Evolutionary conservation across 2,329 filamentous ascomycete species (phyloP).

Genomic region (Calonectria pseudoturangicola): DNA sequence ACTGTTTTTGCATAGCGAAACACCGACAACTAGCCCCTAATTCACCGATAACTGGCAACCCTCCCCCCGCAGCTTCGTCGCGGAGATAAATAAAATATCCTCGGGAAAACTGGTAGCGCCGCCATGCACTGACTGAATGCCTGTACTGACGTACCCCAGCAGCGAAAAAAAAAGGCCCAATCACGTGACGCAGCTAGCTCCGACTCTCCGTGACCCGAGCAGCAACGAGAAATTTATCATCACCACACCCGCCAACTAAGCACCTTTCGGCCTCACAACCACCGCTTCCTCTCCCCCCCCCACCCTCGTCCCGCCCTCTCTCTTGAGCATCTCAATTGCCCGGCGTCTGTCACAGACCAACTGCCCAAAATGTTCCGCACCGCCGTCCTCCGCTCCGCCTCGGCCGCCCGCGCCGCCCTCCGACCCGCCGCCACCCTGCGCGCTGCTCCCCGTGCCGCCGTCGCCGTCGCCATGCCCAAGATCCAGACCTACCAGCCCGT

Average conservation of each 20-base stretch:
- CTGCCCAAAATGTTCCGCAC: conserved; percentile 86
- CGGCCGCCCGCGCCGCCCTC: conserved; percentile 74
- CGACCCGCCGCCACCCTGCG: conserved; percentile 69
- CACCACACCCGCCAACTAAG: conserved; percentile 50
- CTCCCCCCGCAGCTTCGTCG: conserved; percentile 4
- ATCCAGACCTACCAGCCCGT: conserved; percentile 80
- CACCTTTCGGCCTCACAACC: conserved; percentile 36
- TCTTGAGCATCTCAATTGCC: conserved; percentile 41
- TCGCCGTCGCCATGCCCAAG: conserved; percentile 76
- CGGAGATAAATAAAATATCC: conserved; percentile 36
- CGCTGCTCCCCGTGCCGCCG: conserved; percentile 77
- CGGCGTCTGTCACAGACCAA: conserved; percentile 31
- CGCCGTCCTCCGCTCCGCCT: conserved; percentile 86
- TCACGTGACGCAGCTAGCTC: conserved; percentile 59
- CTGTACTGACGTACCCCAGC: conserved; percentile 44
- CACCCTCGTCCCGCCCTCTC: conserved; percentile 1
- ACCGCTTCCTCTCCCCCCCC: conserved; percentile 40
- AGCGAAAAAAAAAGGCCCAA: background rate
- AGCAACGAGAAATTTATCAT: conserved; percentile 69
- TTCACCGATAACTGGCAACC: background rate
- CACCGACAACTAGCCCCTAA: background rate
- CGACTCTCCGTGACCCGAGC: conserved; percentile 54
- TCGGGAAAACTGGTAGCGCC: conserved; percentile 41
- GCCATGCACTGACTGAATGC: background rate
- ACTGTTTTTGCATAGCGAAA: background rate